Base-by-base conservation (phyloP, 805 yeast genomes). In the Pichia sporocuriosa region DNA sequence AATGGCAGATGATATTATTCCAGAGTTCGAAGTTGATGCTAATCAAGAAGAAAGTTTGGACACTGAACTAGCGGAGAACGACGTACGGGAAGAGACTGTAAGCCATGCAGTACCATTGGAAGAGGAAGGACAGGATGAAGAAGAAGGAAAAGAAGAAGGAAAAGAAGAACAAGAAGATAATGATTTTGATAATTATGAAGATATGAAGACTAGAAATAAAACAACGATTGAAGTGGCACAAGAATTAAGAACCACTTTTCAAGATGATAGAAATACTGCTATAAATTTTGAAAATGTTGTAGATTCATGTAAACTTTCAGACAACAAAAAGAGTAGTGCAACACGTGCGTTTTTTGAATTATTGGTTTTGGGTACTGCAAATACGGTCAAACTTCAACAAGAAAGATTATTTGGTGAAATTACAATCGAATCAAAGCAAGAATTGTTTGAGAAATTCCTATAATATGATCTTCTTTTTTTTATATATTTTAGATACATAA, bases 321-420 rank as follows among this genome's bases (percentile, higher is more conserved):
- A 39, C 2, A 64, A 66, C 46, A 66, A 67, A 44, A 71, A 72
- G 54, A 66, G 69, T 49, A 80, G 81, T 51, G 85, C 87, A 17
- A 77, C 86, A 3, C 72, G 77, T 52, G 70, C 84, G 40, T 88
- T 88, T 61, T 88, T 87, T 54, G 95, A 88, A 57, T 59, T 88
- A 57, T 67, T 88, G 51, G 90, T 87, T 4, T 67, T 88, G 43
- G 94, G 94, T 2, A 81, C 93, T 6, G 69, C 77, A 34, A 88
- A 82, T 51, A 80, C 90, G 40, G 65, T 88, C 35, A 65, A 67
- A 13, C 59, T 87, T 32, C 62, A 74, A 28, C 95, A 86, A 63
- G 67, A 69, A 7, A 66, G 65, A 30, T 52, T 81, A 17, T 85
- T 79, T 49, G 81, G 80, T 4, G 75, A 72, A 29, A 79, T 86